Base-by-base conservation (phyloP, 768 basidiomycete species). In the Phaffia australis region DNA sequence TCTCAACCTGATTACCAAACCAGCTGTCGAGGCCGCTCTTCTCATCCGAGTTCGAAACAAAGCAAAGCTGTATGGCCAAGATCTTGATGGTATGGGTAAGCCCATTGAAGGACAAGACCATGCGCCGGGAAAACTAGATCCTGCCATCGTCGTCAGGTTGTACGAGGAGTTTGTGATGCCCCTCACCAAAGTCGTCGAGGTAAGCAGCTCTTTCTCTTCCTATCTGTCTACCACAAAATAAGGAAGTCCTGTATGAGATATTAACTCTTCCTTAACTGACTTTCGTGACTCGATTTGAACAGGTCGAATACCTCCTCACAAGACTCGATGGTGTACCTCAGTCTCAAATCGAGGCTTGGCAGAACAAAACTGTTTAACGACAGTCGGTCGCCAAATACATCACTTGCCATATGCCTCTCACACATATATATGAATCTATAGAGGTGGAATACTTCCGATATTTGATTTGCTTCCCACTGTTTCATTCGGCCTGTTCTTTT, bases 131-230 rank as follows among this genome's bases (percentile, higher is more conserved):
- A 93, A 92, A 80, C 88, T 99, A 69, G 92, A 95, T 68, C 87
- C 92, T 0, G 89, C 92, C 70, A 86, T 87, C 51, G 90, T 99
- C 19, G 87, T 95, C 27, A 86, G 89, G 74, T 76, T 99, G 69
- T 99, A 99, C 74, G 85, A 92, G 74, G 88, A 87, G 73, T 91
- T 87, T 73, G 92, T 99, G 70, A 99, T 99, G 66, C 95, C 95
- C 11, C 76, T 99, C 70, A 99, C 95, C 0, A 97, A 94, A 76
- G 91, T 95, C 74, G 89, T 99, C 66, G 95, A 99, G 89, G 94
- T 94, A 74, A 56, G 78, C 72, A 18, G 27, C 27, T 29, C 11
- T 65, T 30, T 52, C 19, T 46, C 35, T 16, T 18, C 23, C 46
- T 48, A 14, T 15, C 18, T 42, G n/a, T 54, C 30, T 52, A n/a